A percentile compares a stretch with the other conserved stretches of the same genome.
Evolutionary conservation across 192 early-diverging fungal genomes (phyloP).

Genomic region (Anaeromyces robustus): DNA sequence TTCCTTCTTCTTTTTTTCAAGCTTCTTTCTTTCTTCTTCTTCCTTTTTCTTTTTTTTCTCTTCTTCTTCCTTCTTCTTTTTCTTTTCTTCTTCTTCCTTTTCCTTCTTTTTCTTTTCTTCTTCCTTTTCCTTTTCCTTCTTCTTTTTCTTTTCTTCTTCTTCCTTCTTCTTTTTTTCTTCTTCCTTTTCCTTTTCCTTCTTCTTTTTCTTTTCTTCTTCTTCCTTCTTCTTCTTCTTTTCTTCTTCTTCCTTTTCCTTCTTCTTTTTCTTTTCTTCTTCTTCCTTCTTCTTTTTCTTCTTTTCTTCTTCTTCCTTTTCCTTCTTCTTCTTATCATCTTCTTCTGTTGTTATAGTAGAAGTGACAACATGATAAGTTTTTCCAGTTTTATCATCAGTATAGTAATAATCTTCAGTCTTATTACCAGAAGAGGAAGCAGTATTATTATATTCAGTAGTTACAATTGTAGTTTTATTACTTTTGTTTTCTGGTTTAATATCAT

Average conservation of each 20-base stretch:
- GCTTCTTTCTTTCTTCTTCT: too few species aligned
- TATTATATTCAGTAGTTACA: neutral
- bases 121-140: neutral
- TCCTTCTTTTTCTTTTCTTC: too few species aligned
- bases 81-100: neutral
- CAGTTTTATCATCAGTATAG: neutral
- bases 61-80: neutral
- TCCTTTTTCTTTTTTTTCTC: neutral
- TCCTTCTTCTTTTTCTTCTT: neutral
- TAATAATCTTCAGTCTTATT: neutral
- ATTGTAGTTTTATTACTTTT: neutral
- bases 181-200: neutral
- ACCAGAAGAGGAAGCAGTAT: neutral
- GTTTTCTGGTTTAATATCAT: neutral
- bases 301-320: neutral
- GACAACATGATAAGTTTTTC: neutral
- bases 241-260: neutral
- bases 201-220: neutral
- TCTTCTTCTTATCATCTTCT: neutral
- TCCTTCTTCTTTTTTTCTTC: neutral
- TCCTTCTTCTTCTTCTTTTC: neutral
- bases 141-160: neutral
- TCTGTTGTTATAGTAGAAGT: neutral
- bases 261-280: neutral
- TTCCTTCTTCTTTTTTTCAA: neutral